Base-by-base conservation (phyloP, 192 early-diverging fungal species). In the Pilaira anomala region DNA sequence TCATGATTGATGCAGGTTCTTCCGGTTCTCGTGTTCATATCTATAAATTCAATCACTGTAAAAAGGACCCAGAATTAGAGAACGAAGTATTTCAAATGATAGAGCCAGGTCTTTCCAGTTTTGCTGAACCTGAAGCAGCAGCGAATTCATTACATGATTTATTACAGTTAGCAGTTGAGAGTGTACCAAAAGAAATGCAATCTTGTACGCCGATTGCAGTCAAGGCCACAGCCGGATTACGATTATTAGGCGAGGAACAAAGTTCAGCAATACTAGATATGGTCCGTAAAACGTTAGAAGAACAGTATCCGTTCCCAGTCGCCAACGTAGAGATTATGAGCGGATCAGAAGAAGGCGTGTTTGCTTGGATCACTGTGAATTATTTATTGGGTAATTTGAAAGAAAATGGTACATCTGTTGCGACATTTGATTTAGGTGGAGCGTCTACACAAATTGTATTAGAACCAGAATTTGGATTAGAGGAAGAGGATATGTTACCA, bases 321-420 rank as follows among this genome's bases (percentile, higher is more conserved):
- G 70, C 88, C 16, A 78, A 82, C 54, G 90, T 98, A 7, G 86
- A 74, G 12, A 87, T 98, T 62, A 98, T 98, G 97, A 89, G 91
- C 29, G 97, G 97, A n/a, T 83, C 77, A 45, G 92, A 97, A 72
- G 97, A 98, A 85, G 96, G 94, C 45, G 87, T 97, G n/a, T 98
- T 87, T 76, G 95, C 95, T 30, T 98, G 96, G 96, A 92, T 98
- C 50, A 98, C 96, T 0, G 91, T 96, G 21, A 98, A 98, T 75
- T 96, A 92, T 63, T 76, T 98, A 7, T 79, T 95, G 28, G 91
- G 85, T 9, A 76, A 78, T 9, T 26, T 75, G 0, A 57, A 76
- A 63, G 33, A 29, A 16, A 36, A 59, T 12, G 69, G 71, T 8
- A 74, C 74, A 19, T 95, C 93, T 1, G 95, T 89, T 1, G 97